Base-by-base conservation (phyloP, 768 basidiomycete genomes). In the Suillus placidus region DNA sequence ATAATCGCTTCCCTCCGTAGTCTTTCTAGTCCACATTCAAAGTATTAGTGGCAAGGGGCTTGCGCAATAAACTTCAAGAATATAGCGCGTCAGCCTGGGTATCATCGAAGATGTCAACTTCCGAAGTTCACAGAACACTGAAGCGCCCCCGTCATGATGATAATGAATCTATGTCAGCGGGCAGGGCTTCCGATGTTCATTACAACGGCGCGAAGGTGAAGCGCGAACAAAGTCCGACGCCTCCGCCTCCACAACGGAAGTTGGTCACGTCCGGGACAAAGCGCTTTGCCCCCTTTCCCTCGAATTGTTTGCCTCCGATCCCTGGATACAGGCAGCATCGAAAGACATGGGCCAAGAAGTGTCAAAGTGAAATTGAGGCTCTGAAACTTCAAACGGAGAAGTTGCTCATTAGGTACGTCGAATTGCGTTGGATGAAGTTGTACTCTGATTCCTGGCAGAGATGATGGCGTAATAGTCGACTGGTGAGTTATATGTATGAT, bases 381-480 rank as follows among this genome's bases (percentile, higher is more conserved):
- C 56, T 71, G 8, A 66, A 63, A 62, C 71, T 77, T 55, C 62
- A 68, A n/a, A 49, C 64, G n/a, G 72, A 66, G 64, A 77, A 70
- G 61, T 66, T 67, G 37, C 38, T 74, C 26, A 64, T 79, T 40
- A 73, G 76, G 76, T 77, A 38, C 23, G 76, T 68, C 37, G 6
- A 49, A 9, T 43, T 62, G 8, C 51, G 23, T 62, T 54, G n/a
- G 45, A 13, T n/a, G 20, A 34, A 62, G 38, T 14, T 60, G 23
- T 49, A 47, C 10, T 23, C 30, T 43, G 8, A 60, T 38, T 10
- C 26, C 40, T 40, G 42, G 51, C 42, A 75, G 76, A 57, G 76
- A 74, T 23, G 77, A 77, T n/a, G 76, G 74, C 26, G 60, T 77
- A 60, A 62, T 69, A 34, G 66, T 77, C 34, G 77, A 77, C 61